Evolutionary conservation across 179 eudicot species (phyloP).

Genomic region (Silene noctiflora): DNA sequence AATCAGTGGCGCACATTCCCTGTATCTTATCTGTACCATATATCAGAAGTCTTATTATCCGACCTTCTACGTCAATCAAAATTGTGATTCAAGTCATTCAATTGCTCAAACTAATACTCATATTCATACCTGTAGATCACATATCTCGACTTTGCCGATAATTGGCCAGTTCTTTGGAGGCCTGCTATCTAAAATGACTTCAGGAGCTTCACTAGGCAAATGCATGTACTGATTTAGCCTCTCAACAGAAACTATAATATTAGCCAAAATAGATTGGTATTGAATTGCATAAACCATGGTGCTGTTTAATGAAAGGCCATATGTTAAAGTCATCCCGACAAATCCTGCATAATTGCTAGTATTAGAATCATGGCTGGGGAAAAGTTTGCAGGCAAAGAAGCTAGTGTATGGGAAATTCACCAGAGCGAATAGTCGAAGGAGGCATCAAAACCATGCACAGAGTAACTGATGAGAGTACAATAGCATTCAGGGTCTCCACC

Average conservation of each 20-base stretch:
- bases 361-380: neutral
- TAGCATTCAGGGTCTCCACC: conserved; percentile 57
- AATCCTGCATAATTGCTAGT: conserved; percentile 41
- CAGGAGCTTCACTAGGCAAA: conserved; percentile 77
- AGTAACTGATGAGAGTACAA: conserved; percentile 55
- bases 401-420: conserved; percentile 25
- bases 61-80: neutral
- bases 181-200: conserved; percentile 48
- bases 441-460: conserved; percentile 84
- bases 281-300: conserved; percentile 52
- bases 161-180: conserved; percentile 68
- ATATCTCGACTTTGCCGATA: conserved; percentile 64
- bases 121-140: conserved; percentile 55
- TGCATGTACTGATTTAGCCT: conserved; percentile 75
- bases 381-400: neutral
- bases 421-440: conserved; percentile 60
- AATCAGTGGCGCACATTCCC: conserved; percentile 62
- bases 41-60: neutral
- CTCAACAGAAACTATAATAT: conserved; percentile 68
- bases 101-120: neutral
- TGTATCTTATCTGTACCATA: conserved; percentile 58
- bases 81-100: neutral
- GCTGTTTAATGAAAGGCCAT: conserved; percentile 63
- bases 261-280: conserved; percentile 57
- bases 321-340: conserved; percentile 71